Conservation (phyloP, 129 eudicot genomes). For the Rutidosis leptorrhynchoides region DNA sequence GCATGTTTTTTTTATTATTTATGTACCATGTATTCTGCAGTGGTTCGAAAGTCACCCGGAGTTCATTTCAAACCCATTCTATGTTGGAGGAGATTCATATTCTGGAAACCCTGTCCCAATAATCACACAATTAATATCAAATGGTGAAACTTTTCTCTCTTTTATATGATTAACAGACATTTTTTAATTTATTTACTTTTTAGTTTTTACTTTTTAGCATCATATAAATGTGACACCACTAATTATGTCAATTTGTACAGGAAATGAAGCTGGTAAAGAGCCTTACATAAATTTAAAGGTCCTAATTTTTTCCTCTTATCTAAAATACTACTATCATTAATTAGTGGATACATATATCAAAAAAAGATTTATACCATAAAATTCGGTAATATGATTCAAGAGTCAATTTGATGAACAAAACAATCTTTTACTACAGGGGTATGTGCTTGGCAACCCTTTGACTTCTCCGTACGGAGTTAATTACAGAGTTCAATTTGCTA, state of each 20-base stretch:
- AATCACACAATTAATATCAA: slow-evolving; percentile 25
- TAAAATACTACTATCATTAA: not conserved
- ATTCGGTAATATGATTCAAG: too few species aligned
- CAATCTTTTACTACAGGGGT: slow-evolving; percentile 40
- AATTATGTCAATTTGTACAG: slow-evolving; percentile 25
- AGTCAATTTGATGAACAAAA: not conserved
- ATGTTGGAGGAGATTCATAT: slow-evolving; percentile 29
- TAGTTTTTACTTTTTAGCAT: not conserved
- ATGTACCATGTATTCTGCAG: slow-evolving; percentile 4
- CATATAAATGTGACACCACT: not conserved
- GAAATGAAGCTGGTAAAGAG: slow-evolving; percentile 35
- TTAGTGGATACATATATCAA: too few species aligned
- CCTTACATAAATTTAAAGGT: slow-evolving; percentile 54
- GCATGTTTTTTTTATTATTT: not conserved
- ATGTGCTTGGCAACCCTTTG: slow-evolving; percentile 52
- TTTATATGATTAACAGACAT: not conserved
- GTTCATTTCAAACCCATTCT: slow-evolving; percentile 25
- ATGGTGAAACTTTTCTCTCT: slow-evolving; percentile 16
- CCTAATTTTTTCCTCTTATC: not conserved
- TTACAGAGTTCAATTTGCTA: slow-evolving; percentile 32
- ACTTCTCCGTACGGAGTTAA: slow-evolving; percentile 20
- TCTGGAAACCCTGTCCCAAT: slow-evolving; percentile 21
- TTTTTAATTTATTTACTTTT: not conserved
- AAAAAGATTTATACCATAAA: too few species aligned
- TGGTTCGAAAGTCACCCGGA: slow-evolving; percentile 30